Percentiles rank a stretch among this genome's conserved stretches.
phyloP scores from a whole-genome alignment of 805 yeast genomes.

The Suhomyces sp. region DNA sequence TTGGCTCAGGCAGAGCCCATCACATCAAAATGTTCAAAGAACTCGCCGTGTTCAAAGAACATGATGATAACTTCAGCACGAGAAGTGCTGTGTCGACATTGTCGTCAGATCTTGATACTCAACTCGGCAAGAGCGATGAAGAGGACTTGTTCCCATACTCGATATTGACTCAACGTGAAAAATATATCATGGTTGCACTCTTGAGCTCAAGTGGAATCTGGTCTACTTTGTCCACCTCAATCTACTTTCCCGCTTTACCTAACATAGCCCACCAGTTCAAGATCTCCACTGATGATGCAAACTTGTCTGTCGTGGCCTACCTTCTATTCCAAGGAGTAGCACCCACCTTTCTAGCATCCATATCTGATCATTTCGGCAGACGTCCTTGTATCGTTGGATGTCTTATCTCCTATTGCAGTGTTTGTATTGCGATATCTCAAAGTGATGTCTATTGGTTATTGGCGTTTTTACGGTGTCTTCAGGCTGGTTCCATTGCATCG shows the following conservation, averaged over 20 bases:
- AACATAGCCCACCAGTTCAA: conserved; percentile 54
- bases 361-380: conserved; percentile 73
- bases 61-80: not conserved
- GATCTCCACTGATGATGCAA: conserved; percentile 56
- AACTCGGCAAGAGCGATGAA: not conserved
- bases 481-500: conserved; percentile 77
- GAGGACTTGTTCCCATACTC: conserved; percentile 34
- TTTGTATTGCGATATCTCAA: conserved; percentile 66
- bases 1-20: not conserved
- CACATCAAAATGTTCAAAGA: conserved; percentile 2
- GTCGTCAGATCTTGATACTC: conserved; percentile 1
- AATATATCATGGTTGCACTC: conserved; percentile 31
- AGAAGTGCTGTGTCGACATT: not conserved
- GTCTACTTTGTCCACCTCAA: conserved; percentile 73
- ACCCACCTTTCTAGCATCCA: conserved; percentile 65
- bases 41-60: not conserved
- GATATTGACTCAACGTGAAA: conserved; percentile 44
- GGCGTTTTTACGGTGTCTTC: conserved; percentile 68
- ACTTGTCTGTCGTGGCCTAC: conserved; percentile 75
- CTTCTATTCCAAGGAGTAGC: conserved; percentile 72
- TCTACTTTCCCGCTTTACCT: conserved; percentile 76
- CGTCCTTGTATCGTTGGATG: conserved; percentile 63
- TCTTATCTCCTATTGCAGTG: conserved; percentile 53
- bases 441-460: conserved; percentile 58
- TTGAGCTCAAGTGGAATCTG: conserved; percentile 54